Base-by-base conservation (phyloP, 2,329 filamentous ascomycete species). In the Dissoconium aciculare region DNA sequence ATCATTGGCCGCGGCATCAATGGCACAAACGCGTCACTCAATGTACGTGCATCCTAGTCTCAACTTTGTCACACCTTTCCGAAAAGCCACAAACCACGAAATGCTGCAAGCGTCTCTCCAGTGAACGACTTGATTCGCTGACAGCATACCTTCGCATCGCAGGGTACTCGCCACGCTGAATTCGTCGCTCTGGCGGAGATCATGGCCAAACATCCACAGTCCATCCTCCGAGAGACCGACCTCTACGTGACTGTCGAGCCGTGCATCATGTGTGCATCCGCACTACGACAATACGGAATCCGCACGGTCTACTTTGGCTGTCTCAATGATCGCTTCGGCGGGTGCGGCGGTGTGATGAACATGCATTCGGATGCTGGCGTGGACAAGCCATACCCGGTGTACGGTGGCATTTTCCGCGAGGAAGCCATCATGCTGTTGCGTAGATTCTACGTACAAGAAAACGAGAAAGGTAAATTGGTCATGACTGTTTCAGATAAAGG, bases 221-320 rank as follows among this genome's bases (percentile, higher is more conserved):
- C 66, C 9, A 70, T 87, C 39, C 64, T 95, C 43, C 64, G 63
- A 23, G 71, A 85, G 41, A 78, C 74, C 6, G 74, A 78, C 49
- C 71, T 98, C 30, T 98, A 98, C 56, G 89, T 98, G 28, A 98
- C 89, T 0, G 87, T 98, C 32, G 91, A 98, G 58, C 89, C 89
- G 4, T 98, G 89, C 55, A 83, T 98, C 60, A 98, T 98, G 89
- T 98, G 89, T 53, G 89, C 89, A 9, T 91, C 84, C 5, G 73
- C 91, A 31, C 67, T 98, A 30, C 74, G 84, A 30, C 91, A 98
- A 56, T 77, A 91, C 41, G 71, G 74, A 10, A 84, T 98, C 55
- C 72, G 78, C 39, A 78, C 78, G 43, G 89, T 98, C 17, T 95
- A 87, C 56, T 98, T 89, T 55, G 91, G 89, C 4, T 92, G 85